Evolutionary conservation across 768 basidiomycete genomes (phyloP).

Genomic region (Coprinopsis sp.): DNA sequence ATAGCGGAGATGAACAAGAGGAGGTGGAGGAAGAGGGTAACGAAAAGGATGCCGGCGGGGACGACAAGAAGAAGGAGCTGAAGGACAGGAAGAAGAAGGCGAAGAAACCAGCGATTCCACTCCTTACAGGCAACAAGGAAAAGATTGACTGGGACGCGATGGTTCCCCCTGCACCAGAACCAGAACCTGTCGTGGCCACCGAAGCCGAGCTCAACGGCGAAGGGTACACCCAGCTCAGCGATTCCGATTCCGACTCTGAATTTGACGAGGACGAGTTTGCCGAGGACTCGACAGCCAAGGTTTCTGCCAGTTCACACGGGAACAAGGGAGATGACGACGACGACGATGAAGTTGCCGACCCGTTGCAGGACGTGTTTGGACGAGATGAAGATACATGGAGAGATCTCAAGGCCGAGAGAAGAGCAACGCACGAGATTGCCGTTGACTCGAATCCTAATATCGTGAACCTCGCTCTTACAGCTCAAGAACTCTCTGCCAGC

Average conservation of each 20-base stretch:
- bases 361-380: slow-evolving; percentile 59
- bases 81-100: slow-evolving; percentile 41
- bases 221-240: slow-evolving; percentile 35
- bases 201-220: slow-evolving; percentile 16
- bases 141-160: slow-evolving; percentile 16
- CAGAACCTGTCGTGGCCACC: slow-evolving; percentile 5
- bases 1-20: slow-evolving; percentile 17
- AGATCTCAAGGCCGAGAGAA: slow-evolving; percentile 36
- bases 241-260: slow-evolving; percentile 26
- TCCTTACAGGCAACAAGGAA: no score
- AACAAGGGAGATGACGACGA: no score
- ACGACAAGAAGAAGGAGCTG: slow-evolving; percentile 51
- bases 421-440: slow-evolving; percentile 19
- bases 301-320: slow-evolving; percentile 24
- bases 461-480: slow-evolving; percentile 50
- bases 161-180: no score
- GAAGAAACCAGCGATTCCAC: no score
- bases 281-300: slow-evolving; percentile 37
- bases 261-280: slow-evolving; percentile 27
- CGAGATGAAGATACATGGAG: slow-evolving; percentile 62
- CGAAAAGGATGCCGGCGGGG: slow-evolving; percentile 32
- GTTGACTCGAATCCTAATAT: slow-evolving; percentile 52
- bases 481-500: slow-evolving; percentile 19
- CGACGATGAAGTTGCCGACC: no score
- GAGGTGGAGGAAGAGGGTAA: slow-evolving; percentile 22